Base-by-base conservation (phyloP, 2,329 filamentous ascomycete genomes). In the Alternaria ethzedia region DNA sequence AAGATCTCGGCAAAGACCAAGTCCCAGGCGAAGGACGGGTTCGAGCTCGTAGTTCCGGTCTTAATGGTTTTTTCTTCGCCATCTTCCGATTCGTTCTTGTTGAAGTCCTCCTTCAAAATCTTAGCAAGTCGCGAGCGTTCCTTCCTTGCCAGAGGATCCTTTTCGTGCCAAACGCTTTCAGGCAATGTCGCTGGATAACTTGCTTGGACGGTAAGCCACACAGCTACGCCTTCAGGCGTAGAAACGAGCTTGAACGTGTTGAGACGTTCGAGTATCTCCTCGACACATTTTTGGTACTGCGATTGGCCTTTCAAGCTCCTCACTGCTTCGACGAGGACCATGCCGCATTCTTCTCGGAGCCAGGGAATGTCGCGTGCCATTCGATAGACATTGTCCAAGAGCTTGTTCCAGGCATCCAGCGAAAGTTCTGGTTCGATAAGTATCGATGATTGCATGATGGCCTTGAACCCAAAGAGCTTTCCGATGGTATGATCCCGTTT, bases 11-110 rank as follows among this genome's bases (percentile, higher is more conserved):
- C 61, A n/a, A 97, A 79, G 20, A 97, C 87, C 25, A 94, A 81
- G 67, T 92, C 88, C 96, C 95, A 97, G 0, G 93, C 92, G 77
- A 96, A 97, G 72, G 94, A 92, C 59, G 96, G 84, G 73, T 93
- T 91, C 1, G 91, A 88, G 59, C 89, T 93, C 86, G 93, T 94
- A 65, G 89, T 90, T 17, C 91, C 90, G 64, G 91, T 90, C 75
- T 89, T 88, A 21, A 82, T 82, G 51, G 69, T 70, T 71, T 85
- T 85, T 10, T 72, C 74, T 44, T 70, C 74, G 82, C 81, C 72
- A 49, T 72, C 69, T 11, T 87, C 83, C 44, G 83, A 82, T 5
- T 81, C 81, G 23, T 84, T 82, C 44, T 86, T 85, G 44, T 86
- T 85, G 44, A 86, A 86, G 58, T 89, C 91, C 72, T 96, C 93